A percentile compares a stretch with the other conserved stretches of the same genome.
Conservation (phyloP, 257 asterid species). For the Linaria vulgaris region DNA sequence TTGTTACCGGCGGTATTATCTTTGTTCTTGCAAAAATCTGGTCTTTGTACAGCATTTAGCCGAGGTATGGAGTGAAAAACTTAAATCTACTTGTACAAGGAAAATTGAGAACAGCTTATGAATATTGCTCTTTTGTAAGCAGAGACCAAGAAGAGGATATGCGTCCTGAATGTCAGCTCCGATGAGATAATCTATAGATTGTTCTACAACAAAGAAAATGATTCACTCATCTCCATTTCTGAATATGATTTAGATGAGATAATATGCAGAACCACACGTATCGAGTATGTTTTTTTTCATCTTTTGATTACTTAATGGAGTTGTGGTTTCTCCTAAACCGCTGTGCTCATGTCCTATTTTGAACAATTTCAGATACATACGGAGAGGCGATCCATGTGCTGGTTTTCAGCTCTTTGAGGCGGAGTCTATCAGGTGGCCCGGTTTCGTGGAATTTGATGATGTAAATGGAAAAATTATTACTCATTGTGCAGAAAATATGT, state of each 20-base stretch:
- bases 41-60: too few species aligned
- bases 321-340: slow-evolving; percentile 17
- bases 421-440: slow-evolving; percentile 99
- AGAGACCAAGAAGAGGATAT: slow-evolving; percentile 90
- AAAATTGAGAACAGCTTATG: slow-evolving; percentile 21
- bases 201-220: too few species aligned
- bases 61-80: too few species aligned
- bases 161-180: slow-evolving; percentile 91
- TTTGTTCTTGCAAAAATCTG: slow-evolving; percentile 74
- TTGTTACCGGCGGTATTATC: slow-evolving; percentile 95
- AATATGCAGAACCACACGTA: slow-evolving; percentile 95
- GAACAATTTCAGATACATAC: slow-evolving; percentile 58
- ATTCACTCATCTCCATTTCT: slow-evolving; percentile 94
- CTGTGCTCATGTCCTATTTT: slow-evolving; percentile 18
- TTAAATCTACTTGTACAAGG: too few species aligned
- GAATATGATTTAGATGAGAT: slow-evolving; percentile 92
- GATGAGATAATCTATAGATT: slow-evolving; percentile 82
- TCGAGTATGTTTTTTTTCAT: slow-evolving; percentile 61
- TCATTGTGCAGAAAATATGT: slow-evolving; percentile 95
- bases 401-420: slow-evolving; percentile 94
- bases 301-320: slow-evolving; percentile 16
- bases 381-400: slow-evolving; percentile 96
- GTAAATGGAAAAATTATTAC: slow-evolving; percentile 98
- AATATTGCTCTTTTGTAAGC: slow-evolving; percentile 33
- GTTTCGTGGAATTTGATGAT: slow-evolving; percentile 98